These are phyloP conservation scores for Chimonanthus salicifolius DNA, from an alignment of 164 flowering plant genomes.

Conservation along the genomic window DNA sequence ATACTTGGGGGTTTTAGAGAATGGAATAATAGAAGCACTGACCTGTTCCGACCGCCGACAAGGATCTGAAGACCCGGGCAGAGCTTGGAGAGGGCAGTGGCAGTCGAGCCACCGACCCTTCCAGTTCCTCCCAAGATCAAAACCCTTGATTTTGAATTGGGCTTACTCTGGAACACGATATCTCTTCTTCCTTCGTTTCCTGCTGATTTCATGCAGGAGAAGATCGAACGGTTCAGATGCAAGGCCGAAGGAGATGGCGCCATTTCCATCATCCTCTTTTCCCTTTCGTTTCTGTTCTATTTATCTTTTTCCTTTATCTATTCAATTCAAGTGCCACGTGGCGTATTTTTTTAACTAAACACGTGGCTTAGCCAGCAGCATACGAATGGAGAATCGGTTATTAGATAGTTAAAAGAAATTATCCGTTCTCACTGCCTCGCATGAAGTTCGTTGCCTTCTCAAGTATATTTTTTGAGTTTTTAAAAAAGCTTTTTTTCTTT, in stretches of 20 bases:
- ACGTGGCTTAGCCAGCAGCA: too few relatives aligned
- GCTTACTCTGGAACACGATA: conserved; percentile 11
- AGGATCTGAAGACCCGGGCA: conserved; percentile 61
- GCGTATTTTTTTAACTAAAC: too few relatives aligned
- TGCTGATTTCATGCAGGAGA: conserved; percentile 17
- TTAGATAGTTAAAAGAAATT: too few relatives aligned
- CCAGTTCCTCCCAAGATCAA: conserved; percentile 89
- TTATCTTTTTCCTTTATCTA: not conserved
- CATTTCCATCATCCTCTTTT: not conserved
- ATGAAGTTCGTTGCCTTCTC: too few relatives aligned
- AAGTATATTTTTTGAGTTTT: too few relatives aligned
- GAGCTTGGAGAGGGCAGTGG: conserved; percentile 67
- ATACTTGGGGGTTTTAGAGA: not conserved
- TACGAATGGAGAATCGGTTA: too few relatives aligned
- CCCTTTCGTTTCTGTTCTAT: not conserved
- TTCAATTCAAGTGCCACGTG: too few relatives aligned
- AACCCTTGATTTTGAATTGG: conserved; percentile 39
- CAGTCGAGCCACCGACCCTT: conserved; percentile 94
- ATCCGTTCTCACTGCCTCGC: too few relatives aligned
- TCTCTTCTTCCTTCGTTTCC: conserved; percentile 12
- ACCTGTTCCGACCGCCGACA: conserved; percentile 83
- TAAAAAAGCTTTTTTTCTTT: too few relatives aligned
- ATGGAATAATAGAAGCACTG: not conserved
- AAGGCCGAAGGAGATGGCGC: not conserved
- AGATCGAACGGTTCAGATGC: conserved; percentile 2